These are phyloP conservation scores for Leccinum ochraceum DNA, from an alignment of 768 basidiomycete species.

Conservation along the genomic window DNA sequence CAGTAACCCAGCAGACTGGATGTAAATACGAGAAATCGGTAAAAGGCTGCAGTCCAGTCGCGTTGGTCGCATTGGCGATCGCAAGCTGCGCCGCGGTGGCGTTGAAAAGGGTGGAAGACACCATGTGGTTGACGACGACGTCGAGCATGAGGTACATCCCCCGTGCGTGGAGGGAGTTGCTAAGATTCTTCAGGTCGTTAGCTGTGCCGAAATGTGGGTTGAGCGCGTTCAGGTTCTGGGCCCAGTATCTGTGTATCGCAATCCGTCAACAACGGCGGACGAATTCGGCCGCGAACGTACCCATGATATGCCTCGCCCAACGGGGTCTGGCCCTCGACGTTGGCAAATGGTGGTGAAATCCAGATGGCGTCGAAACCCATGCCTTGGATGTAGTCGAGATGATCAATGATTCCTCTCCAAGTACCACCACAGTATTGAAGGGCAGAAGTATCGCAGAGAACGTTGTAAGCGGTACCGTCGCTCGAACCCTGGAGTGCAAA, in stretches of 20 bases:
- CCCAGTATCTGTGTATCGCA: slow-evolving; percentile 48
- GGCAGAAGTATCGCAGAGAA: slow-evolving; percentile 45
- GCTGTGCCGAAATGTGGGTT: slow-evolving; percentile 55
- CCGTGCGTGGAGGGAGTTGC: slow-evolving; percentile 46
- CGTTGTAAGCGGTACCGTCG: slow-evolving; percentile 27
- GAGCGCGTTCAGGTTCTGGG: slow-evolving; percentile 45
- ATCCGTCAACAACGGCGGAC: not conserved
- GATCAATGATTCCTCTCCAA: slow-evolving; percentile 50
- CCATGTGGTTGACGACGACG: slow-evolving; percentile 64
- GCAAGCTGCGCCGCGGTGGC: slow-evolving; percentile 25
- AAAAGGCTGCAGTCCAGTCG: slow-evolving; percentile 33
- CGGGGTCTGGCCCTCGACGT: slow-evolving; percentile 47
- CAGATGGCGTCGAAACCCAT: slow-evolving; percentile 65
- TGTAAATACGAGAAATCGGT: slow-evolving; percentile 40
- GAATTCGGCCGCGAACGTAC: slow-evolving; percentile 21
- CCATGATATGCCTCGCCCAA: slow-evolving; percentile 62
- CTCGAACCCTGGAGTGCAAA: slow-evolving; percentile 51
- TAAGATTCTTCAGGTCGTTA: slow-evolving; percentile 51
- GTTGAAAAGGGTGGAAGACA: slow-evolving; percentile 34
- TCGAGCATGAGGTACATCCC: slow-evolving; percentile 65
- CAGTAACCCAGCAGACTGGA: slow-evolving; percentile 40
- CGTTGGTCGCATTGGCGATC: slow-evolving; percentile 17
- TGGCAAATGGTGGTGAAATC: slow-evolving; percentile 56
- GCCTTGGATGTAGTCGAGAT: slow-evolving; percentile 62
- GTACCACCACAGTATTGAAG: slow-evolving; percentile 61